Base-by-base conservation (phyloP, 2,329 filamentous ascomycete species). In the Ustulina deusta region DNA sequence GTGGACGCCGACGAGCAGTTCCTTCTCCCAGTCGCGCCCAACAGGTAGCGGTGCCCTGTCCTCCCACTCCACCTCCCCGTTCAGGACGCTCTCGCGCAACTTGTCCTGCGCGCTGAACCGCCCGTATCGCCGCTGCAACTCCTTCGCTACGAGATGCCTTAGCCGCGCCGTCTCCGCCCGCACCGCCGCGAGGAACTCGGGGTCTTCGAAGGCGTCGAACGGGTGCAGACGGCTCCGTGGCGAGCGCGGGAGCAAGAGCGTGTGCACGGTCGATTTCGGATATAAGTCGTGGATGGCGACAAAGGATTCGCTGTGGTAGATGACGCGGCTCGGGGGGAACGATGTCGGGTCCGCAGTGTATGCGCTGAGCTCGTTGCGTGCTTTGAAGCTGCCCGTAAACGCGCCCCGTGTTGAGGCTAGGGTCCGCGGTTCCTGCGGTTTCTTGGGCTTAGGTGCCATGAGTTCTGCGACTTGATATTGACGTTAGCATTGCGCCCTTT, bases 191-290 rank as follows among this genome's bases (percentile, higher is more conserved):
- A 96, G 87, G 78, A 98, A 97, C 0, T 79, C 83, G 0, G 82
- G 69, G 77, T 97, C 90, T 34, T 90, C 85, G 73, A 97, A 89
- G 4, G 92, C 93, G 22, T 91, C 87, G 75, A 95, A 91, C 0
- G 95, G 94, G 73, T 97, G 91, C 11, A 89, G 81, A 6, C 84
- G 81, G 73, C 85, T 88, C 76, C 89, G 87, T 2, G 78, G 74
- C 0, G 83, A 76, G 57, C 94, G 91, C 6, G 94, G 93, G 5
- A 98, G 88, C n/a, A 98, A 87, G 2, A 99, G 91, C 1, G 93
- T 85, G 81, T 99, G 96, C 3, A 97, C 84, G 3, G 87, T 89
- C 3, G 92, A 88, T 80, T 98, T 99, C 9, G 96, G 94, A 77
- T 89, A 99, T 69, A 89, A 83, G 81, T 99, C 96, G 73, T 90